phyloP scores from a whole-genome alignment of 306 rosid genomes.

The Quercus wislizeni region DNA sequence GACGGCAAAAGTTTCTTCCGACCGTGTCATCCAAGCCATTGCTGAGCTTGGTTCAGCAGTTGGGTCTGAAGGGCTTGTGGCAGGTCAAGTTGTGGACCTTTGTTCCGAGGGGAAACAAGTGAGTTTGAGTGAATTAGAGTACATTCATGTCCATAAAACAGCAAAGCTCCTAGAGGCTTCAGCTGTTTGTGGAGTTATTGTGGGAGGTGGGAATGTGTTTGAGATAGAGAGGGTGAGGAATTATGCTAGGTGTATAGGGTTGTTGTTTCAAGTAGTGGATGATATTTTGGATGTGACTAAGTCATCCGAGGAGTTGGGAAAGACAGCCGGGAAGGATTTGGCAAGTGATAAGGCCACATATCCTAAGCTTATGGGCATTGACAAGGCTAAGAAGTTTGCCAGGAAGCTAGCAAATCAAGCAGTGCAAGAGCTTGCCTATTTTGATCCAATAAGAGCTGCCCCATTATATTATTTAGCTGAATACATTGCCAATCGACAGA shows the following conservation, averaged over 20 bases:
- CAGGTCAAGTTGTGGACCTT: slow-evolving; percentile 36
- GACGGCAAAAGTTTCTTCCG: slow-evolving; percentile 1
- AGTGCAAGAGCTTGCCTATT: slow-evolving; percentile 13
- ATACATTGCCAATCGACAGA: slow-evolving; percentile 26
- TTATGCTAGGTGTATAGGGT: slow-evolving; percentile 31
- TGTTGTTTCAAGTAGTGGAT: slow-evolving; percentile 41
- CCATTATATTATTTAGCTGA: slow-evolving; percentile 24
- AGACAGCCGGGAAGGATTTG: slow-evolving; percentile 37
- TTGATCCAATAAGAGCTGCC: slow-evolving; percentile 22
- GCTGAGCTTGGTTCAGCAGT: slow-evolving; percentile 31
- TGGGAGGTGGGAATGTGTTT: slow-evolving; percentile 30
- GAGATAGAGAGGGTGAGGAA: slow-evolving; percentile 30
- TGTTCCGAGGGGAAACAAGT: slow-evolving; percentile 19
- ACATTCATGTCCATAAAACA: slow-evolving; percentile 34
- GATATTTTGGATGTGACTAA: slow-evolving; percentile 39
- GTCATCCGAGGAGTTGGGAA: slow-evolving; percentile 29
- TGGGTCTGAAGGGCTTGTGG: slow-evolving; percentile 35
- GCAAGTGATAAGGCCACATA: slow-evolving; percentile 31
- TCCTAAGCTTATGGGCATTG: slow-evolving; percentile 35
- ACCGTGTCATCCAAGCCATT: slow-evolving; percentile 23
- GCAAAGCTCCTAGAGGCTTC: slow-evolving; percentile 33
- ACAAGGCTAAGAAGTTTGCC: slow-evolving; percentile 22
- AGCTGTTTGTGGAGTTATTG: slow-evolving; percentile 30
- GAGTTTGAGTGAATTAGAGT: slow-evolving; percentile 26
- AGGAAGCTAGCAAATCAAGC: slow-evolving; percentile 12